These are phyloP conservation scores for Corniculantispora saksenae DNA, from an alignment of 2,329 filamentous ascomycete species.

Conservation along the genomic window DNA sequence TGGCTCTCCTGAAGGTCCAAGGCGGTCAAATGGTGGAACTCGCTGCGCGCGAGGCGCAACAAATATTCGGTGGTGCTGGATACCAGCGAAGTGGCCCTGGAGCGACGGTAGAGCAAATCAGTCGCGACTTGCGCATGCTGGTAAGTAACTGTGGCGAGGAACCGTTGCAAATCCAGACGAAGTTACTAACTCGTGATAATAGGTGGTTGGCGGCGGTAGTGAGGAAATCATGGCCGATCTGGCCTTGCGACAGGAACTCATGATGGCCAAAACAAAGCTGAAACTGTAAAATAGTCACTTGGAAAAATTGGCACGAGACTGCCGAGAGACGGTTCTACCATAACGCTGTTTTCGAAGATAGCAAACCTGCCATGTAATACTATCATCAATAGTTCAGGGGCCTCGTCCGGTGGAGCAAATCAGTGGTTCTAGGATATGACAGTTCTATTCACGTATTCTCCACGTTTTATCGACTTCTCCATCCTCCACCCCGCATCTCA, in stretches of 20 bases:
- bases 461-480: too few species aligned
- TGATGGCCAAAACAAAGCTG: slow-evolving; percentile 26
- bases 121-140: slow-evolving; percentile 49
- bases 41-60: slow-evolving; percentile 53
- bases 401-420: not conserved
- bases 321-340: not conserved
- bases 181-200: slow-evolving; percentile 27
- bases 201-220: slow-evolving; percentile 56
- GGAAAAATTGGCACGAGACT: not conserved
- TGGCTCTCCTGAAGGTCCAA: slow-evolving; percentile 47
- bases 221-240: slow-evolving; percentile 57
- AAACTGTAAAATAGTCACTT: slow-evolving; percentile 9
- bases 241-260: slow-evolving; percentile 49
- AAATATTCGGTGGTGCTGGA: slow-evolving; percentile 54
- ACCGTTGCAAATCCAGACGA: not conserved
- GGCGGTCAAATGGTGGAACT: slow-evolving; percentile 51
- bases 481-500: not conserved
- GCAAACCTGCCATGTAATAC: not conserved
- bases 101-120: slow-evolving; percentile 53
- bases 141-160: not conserved
- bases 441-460: not conserved
- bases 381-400: not conserved
- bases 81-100: slow-evolving; percentile 52
- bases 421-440: not conserved
- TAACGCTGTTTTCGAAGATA: not conserved